Conservation (phyloP, 1,139 yeast genomes). For the Saccharomyces hybrid region DNA sequence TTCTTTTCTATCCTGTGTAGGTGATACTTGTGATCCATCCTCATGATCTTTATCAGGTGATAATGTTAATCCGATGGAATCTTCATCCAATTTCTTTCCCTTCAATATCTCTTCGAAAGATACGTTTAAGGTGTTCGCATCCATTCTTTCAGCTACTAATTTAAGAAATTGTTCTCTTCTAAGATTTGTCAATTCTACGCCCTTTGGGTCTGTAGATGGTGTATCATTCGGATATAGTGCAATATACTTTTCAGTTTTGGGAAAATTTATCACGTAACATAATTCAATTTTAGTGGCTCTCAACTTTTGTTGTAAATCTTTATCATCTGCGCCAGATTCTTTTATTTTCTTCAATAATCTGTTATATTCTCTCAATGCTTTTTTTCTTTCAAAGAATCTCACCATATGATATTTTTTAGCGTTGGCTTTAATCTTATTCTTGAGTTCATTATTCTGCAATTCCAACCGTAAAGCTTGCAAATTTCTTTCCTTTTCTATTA, state of each 20-base stretch:
- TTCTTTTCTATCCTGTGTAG: slow-evolving; percentile 7
- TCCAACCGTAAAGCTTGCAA: slow-evolving; percentile 65
- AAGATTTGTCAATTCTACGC: slow-evolving; percentile 38
- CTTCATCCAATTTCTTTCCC: slow-evolving; percentile 37
- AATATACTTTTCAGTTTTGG: slow-evolving; percentile 72
- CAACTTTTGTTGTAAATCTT: slow-evolving; percentile 45
- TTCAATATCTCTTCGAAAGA: slow-evolving; percentile 49
- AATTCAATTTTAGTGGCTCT: slow-evolving; percentile 61
- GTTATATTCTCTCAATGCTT: slow-evolving; percentile 70
- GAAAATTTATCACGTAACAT: slow-evolving; percentile 72
- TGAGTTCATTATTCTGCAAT: slow-evolving; percentile 46
- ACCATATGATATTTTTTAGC: slow-evolving; percentile 92
- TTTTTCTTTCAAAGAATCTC: slow-evolving; percentile 82
- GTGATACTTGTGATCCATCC: slow-evolving; percentile 8
- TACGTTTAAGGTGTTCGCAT: slow-evolving; percentile 48
- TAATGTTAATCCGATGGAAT: slow-evolving; percentile 21
- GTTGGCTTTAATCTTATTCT: slow-evolving; percentile 47
- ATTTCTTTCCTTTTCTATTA: slow-evolving; percentile 80
- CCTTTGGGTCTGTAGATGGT: slow-evolving; percentile 20
- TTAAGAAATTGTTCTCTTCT: slow-evolving; percentile 45
- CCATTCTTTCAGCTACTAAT: slow-evolving; percentile 44
- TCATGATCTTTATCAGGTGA: slow-evolving; percentile 10
- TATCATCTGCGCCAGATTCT: slow-evolving; percentile 19
- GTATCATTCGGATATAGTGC: slow-evolving; percentile 53
- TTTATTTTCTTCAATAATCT: slow-evolving; percentile 45